Evolutionary conservation across 2,329 filamentous ascomycete species (phyloP), one percentile per base, ranked within the genome.

Genomic region (Drechslera avenae): DNA sequence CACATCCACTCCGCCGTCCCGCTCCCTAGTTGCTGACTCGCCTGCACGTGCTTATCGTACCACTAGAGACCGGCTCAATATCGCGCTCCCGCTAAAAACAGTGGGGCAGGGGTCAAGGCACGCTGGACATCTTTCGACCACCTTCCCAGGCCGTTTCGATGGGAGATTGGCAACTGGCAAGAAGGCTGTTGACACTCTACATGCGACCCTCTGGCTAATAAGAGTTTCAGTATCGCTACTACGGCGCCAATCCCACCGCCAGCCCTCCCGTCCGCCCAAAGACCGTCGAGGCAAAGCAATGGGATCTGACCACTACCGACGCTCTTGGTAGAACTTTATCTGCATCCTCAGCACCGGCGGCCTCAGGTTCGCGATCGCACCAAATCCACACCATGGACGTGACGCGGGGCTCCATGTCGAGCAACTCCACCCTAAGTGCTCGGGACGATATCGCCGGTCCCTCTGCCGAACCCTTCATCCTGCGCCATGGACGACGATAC

Each of bases 401-500:
- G 32, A 64, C 67, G 37, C 69, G 72, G 26, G 69, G 65, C 63
- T 73, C 72, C 32, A 64, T 74, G n/a, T 74, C 71, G 49, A 73
- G 71, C 66, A 56, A 60, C 44, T 73, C 71, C 21, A 72, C 68
- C 26, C 68, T 71, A 36, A 71, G 65, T 54, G 62, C 60, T 28
- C 63, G 65, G 43, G 65, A 69, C 19, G 64, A 65, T 14, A 59
- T 62, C 32, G 46, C 43, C 51, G 45, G 48, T 30, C 35, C 47
- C 30, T 46, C 59, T 21, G 57, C 57, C 21, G 68, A 68, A 59
- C 78, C 77, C 6, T 88, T 92, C 64, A 77, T 88, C 59, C 77
- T 86, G 57, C 86, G 88, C 65, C 87, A 94, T 76, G 90, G 90
- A 44, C 88, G 91, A 50, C 88, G 88, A 39, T 97, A 93, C 74